Evolutionary conservation across 805 yeast species (phyloP).

Genomic region (Metschnikowia picachoensis): DNA sequence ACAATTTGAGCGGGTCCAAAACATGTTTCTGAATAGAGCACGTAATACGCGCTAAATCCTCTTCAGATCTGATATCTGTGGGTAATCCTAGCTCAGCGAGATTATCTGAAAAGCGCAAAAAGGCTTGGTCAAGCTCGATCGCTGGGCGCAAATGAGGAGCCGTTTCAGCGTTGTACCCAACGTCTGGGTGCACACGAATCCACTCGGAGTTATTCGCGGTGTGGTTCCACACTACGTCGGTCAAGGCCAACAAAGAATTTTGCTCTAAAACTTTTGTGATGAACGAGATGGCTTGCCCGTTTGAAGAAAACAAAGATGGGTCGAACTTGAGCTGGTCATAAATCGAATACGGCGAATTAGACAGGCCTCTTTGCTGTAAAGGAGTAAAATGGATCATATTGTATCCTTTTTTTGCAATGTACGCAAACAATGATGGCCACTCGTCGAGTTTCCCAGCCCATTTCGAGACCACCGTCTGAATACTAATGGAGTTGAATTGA

Average conservation of each 20-base stretch:
- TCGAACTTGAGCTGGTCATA: conserved; percentile 82
- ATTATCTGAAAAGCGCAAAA: conserved; percentile 59
- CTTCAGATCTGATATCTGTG: conserved; percentile 43
- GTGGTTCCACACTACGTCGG: conserved; percentile 93
- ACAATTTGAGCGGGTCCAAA: conserved; percentile 59
- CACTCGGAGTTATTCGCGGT: conserved; percentile 89
- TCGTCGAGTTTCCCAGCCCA: conserved; percentile 72
- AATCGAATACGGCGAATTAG: conserved; percentile 91
- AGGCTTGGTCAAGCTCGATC: conserved; percentile 71
- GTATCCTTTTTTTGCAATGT: conserved; percentile 71
- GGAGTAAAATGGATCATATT: conserved; percentile 98
- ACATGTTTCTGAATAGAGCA: conserved; percentile 70
- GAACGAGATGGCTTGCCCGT: conserved; percentile 50
- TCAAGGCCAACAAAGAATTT: conserved; percentile 67
- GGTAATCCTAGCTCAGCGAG: conserved; percentile 62
- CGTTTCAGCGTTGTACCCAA: conserved; percentile 80
- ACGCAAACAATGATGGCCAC: conserved; percentile 67
- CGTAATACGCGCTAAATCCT: conserved; percentile 59
- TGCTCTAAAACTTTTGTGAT: conserved; percentile 48
- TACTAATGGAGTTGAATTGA: conserved; percentile 72
- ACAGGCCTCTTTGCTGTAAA: conserved; percentile 80
- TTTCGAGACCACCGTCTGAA: conserved; percentile 85
- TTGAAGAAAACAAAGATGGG: conserved; percentile 52
- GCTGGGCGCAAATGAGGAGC: conserved; percentile 89
- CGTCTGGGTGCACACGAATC: conserved; percentile 83